Evolutionary conservation across 2,329 filamentous ascomycete genomes (phyloP).

Genomic region (Chlorencoelia australis): DNA sequence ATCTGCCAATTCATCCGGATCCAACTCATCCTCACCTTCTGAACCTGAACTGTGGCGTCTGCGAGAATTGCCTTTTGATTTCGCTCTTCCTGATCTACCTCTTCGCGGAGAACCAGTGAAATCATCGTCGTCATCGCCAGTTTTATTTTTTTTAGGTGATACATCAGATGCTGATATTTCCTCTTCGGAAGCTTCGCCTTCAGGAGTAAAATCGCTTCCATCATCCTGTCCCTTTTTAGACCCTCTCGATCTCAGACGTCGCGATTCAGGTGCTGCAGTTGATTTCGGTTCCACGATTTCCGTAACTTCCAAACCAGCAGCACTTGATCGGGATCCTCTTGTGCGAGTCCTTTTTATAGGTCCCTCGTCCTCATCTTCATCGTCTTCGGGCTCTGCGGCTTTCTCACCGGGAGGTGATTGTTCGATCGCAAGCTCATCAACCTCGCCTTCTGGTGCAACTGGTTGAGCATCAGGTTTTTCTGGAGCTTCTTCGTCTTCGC

Average conservation of each 20-base stretch:
- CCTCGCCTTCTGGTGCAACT: conserved; percentile 12
- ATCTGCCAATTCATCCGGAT: conserved; percentile 55
- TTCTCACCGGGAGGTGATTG: conserved; percentile 6
- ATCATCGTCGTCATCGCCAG: conserved; percentile 37
- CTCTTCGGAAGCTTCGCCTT: conserved; percentile 39
- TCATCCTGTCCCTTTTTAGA: conserved; percentile 22
- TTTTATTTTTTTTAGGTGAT: conserved; percentile 29
- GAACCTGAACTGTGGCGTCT: conserved; percentile 37
- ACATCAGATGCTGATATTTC: conserved; percentile 33
- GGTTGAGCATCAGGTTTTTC: conserved; percentile 5
- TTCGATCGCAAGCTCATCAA: conserved; percentile 12
- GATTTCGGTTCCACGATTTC: conserved; percentile 41
- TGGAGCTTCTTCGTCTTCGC: conserved; percentile 5
- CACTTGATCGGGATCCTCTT: conserved; percentile 29
- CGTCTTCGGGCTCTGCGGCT: conserved; percentile 8
- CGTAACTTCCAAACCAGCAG: conserved; percentile 27
- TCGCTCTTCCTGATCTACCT: conserved; percentile 33
- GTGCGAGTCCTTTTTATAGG: conserved; percentile 32
- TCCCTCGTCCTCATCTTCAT: conserved; percentile 26
- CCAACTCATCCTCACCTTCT: conserved; percentile 46
- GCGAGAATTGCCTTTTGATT: conserved; percentile 37
- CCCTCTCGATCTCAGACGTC: conserved; percentile 21
- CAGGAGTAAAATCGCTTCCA: conserved; percentile 27
- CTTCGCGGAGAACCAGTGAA: conserved; percentile 40
- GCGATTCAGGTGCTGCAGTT: conserved; percentile 17